These are phyloP conservation scores for Penicillium daleae DNA, from an alignment of 495 filamentous ascomycete species.

Conservation along the genomic window DNA sequence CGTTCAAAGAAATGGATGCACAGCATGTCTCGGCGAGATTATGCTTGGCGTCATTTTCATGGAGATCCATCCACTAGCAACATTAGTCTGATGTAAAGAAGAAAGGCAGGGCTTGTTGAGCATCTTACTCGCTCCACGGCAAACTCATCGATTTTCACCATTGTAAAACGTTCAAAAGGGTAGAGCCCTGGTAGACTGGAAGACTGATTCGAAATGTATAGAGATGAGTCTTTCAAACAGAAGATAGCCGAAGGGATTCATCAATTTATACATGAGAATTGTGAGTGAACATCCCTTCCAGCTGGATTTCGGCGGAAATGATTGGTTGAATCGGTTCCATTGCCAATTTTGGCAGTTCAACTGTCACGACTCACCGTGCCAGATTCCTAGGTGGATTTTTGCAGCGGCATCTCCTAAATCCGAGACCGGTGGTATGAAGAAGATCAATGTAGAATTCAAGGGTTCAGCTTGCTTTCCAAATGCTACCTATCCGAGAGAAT, in stretches of 20 bases:
- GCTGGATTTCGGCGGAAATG: neutral
- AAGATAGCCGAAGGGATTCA: neutral
- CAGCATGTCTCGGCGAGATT: slow-evolving; percentile 89
- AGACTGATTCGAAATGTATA: neutral
- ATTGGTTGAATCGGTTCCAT: slow-evolving; percentile 18
- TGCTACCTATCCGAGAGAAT: neutral
- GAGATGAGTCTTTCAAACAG: neutral
- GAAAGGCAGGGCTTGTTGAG: neutral
- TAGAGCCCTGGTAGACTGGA: neutral
- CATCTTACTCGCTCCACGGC: slow-evolving; percentile 70
- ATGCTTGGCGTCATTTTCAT: slow-evolving; percentile 73
- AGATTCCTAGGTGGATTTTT: neutral
- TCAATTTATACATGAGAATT: neutral
- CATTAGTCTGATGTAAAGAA: neutral
- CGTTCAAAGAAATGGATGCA: slow-evolving; percentile 75
- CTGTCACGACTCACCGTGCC: neutral
- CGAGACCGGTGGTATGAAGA: no score
- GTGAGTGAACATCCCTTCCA: neutral
- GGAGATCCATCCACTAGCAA: slow-evolving; percentile 83
- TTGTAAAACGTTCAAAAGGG: slow-evolving; percentile 28
- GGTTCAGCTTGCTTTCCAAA: neutral
- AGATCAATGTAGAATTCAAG: neutral
- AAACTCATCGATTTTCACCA: slow-evolving; percentile 76
- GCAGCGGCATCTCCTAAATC: neutral
- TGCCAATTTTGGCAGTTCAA: slow-evolving; percentile 16